phyloP scores from a whole-genome alignment of 805 yeast genomes.

The Teunomyces cretensis region DNA sequence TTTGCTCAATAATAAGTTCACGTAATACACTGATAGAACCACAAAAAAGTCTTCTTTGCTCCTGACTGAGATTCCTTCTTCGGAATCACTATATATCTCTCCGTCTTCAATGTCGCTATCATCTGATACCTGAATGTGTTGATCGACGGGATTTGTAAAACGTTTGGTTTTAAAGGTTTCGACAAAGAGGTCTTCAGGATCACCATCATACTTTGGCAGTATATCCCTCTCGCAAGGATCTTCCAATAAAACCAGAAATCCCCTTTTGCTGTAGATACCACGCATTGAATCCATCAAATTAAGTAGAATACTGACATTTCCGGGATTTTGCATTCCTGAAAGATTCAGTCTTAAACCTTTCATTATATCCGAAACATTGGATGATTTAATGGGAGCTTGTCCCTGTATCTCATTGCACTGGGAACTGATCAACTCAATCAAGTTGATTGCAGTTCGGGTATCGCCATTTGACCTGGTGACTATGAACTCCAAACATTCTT shows the following conservation, averaged over 20 bases:
- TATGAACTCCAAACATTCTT: constrained; percentile 14
- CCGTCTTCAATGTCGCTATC: constrained; percentile 23
- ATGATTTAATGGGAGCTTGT: background rate
- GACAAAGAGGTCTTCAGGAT: constrained; percentile 11
- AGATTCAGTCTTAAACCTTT: background rate
- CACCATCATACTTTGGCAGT: background rate
- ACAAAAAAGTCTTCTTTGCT: constrained; percentile 10
- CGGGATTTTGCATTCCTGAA: constrained; percentile 16
- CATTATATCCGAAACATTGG: background rate
- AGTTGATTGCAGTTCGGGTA: constrained; percentile 32
- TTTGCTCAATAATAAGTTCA: constrained; percentile 17
- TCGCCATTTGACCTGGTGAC: constrained; percentile 28
- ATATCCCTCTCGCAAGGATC: background rate
- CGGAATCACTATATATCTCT: constrained; percentile 7
- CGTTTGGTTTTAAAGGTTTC: constrained; percentile 15
- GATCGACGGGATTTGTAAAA: constrained; percentile 12
- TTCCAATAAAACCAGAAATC: constrained; percentile 7
- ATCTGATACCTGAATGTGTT: constrained; percentile 30
- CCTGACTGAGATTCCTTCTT: background rate
- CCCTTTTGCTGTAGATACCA: background rate
- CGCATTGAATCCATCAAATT: constrained; percentile 6
- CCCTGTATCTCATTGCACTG: constrained; percentile 5
- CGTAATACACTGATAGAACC: constrained; percentile 15
- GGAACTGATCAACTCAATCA: constrained; percentile 30
- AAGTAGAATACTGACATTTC: constrained; percentile 14